Evolutionary conservation across 139 green algal genomes (phyloP), one percentile per base, ranked within the genome.

Genomic region (Volvox africanus): DNA sequence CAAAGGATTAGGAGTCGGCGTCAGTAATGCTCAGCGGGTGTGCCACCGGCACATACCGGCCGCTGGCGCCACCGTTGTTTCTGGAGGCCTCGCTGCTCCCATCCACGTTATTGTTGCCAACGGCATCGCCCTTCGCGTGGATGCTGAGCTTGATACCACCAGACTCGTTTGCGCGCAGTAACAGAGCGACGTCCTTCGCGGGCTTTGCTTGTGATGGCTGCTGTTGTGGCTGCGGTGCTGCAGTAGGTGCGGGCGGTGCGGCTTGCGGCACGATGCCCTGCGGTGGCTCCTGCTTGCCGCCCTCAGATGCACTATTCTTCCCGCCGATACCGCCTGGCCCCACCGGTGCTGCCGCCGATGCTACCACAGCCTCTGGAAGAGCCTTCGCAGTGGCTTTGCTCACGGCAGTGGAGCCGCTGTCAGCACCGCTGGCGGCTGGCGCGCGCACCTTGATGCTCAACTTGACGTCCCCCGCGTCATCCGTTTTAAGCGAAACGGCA

Each of bases 21-120:
- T 86, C 80, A 6, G 50, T 73, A n/a, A 71, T 50, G 50, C 12
- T 33, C 80, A 86, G 80, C 50, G 80, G 80, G 24, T 86, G 80
- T 17, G 80, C 80, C 50, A 73, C 28, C 50, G 80, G 80, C 50
- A 84, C 78, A 0, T 37, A 35, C 28, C 78, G 78, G 21, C 78
- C 32, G 18, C 36, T 35, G 78, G 36, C 22, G 36, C 37, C 36
- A 18, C 78, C 78, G 24, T 13, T 44, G 21, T 1, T 30, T 44
- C 26, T 2, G 50, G 80, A 22, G 1, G 12, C 50, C 33, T 61
- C 76, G 36, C 36, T 18, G 78, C 20, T 18, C 21, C 37, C 36
- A 28, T 36, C 65, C 2, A 28, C 9, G 44, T 9, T 55, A 55
- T 9, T 21, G 77, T 61, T 20, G 33, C 77, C 37, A 33, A 35